These are phyloP conservation scores for Clausena lansium DNA, from an alignment of 345 rosid genomes.

Conservation along the genomic window DNA sequence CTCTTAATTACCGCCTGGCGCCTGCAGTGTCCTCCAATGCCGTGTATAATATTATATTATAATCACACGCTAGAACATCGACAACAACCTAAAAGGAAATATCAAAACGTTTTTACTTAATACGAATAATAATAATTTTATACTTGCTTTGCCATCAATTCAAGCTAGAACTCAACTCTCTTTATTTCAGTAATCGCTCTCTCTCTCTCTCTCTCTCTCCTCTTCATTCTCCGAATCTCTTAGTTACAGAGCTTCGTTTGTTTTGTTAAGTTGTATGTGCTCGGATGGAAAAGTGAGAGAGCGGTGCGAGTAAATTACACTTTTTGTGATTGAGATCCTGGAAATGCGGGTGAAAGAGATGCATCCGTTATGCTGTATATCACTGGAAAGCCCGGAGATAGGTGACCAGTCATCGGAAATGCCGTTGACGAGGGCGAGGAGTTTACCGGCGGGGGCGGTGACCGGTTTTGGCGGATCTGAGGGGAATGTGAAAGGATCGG, in stretches of 20 bases:
- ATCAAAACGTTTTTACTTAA: background rate
- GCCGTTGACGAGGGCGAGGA: constrained; percentile 52
- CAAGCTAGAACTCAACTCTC: constrained; percentile 13
- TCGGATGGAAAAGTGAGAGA: constrained; percentile 4
- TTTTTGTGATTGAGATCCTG: constrained; percentile 25
- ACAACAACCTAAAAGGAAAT: background rate
- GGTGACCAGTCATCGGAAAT: constrained; percentile 65
- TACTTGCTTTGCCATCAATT: constrained; percentile 23
- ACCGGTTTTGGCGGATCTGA: constrained; percentile 42
- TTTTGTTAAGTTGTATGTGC: background rate
- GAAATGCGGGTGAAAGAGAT: constrained; percentile 91
- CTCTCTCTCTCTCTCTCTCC: constrained; percentile 13
- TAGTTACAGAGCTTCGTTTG: constrained; percentile 37
- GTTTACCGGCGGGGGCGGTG: constrained; percentile 53
- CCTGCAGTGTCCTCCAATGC: constrained; percentile 8
- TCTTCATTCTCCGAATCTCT: constrained; percentile 36
- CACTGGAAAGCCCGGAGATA: constrained; percentile 66
- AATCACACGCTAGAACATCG: background rate
- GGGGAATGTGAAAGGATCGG: constrained; percentile 51
- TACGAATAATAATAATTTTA: background rate
- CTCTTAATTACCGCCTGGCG: constrained; percentile 17
- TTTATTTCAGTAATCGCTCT: constrained; percentile 31
- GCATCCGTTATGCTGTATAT: constrained; percentile 92
- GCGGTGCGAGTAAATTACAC: background rate
- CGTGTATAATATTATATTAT: background rate